These are phyloP conservation scores for Aspergillus cejpii DNA, from an alignment of 2,329 filamentous ascomycete genomes.

Conservation along the genomic window DNA sequence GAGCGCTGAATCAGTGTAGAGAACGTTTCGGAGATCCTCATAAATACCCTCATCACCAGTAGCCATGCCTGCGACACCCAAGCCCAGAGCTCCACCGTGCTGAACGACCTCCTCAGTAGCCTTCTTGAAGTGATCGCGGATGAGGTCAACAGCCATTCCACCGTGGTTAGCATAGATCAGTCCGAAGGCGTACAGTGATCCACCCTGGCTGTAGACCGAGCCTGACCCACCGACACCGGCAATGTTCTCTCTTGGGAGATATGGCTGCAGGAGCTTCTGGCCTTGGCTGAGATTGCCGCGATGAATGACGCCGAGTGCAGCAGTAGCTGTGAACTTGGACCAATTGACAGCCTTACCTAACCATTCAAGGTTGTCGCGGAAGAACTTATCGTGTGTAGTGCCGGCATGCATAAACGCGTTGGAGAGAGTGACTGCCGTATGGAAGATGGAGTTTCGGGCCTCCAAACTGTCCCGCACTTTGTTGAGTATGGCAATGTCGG, in stretches of 20 bases:
- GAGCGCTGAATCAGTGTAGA: constrained; percentile 90
- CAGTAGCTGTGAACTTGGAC: constrained; percentile 98
- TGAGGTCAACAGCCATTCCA: constrained; percentile 61
- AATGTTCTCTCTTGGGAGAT: constrained; percentile 66
- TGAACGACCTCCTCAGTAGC: constrained; percentile 73
- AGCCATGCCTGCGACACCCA: constrained; percentile 96
- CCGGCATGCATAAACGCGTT: constrained; percentile 99
- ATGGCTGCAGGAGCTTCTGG: constrained; percentile 86
- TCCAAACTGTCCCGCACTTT: constrained; percentile 94
- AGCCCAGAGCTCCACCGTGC: constrained; percentile 87
- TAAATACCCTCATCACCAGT: constrained; percentile 87
- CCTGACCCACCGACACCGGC: constrained; percentile 64
- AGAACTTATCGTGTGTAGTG: constrained; percentile 96
- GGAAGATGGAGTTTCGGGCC: constrained; percentile 95
- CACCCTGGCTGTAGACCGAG: constrained; percentile 92
- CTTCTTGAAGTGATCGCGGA: constrained; percentile 45
- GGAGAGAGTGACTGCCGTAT: constrained; percentile 92
- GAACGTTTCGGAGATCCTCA: constrained; percentile 77
- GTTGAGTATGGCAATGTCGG: constrained; percentile 86
- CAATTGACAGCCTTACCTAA: constrained; percentile 97
- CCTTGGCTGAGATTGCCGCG: constrained; percentile 90
- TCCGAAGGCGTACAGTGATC: constrained; percentile 89
- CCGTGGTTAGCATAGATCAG: constrained; percentile 97
- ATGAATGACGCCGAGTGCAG: constrained; percentile 92
- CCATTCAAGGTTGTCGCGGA: constrained; percentile 97